Evolutionary conservation across 2,329 filamentous ascomycete species (phyloP), one percentile per base, ranked within the genome.

Genomic region (Ceratocystis eucalypticola): DNA sequence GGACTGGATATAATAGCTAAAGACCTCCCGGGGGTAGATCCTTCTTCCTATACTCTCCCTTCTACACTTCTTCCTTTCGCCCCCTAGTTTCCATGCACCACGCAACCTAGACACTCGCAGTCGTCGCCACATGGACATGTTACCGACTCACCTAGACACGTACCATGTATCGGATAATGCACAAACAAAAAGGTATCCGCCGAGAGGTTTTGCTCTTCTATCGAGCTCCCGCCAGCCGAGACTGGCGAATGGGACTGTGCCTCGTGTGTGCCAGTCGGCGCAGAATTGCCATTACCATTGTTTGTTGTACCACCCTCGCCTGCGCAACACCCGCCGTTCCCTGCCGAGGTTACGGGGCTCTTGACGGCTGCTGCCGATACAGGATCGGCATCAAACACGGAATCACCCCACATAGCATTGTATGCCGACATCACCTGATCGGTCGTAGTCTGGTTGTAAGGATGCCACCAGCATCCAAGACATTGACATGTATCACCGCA

Each of bases 401-500:
- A 55, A 46, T 77, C 76, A 33, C 76, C 75, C 68, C 71, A 70
- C 75, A 78, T 78, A 64, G 71, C 75, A 61, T 75, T 74, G 73
- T 75, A 78, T 1, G 80, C 80, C 5, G 80, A 80, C 64, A 79
- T 76, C 2, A 85, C 77, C 67, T 79, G 79, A 62, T 76, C 78
- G 68, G 78, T 80, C 63, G 82, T 88, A 25, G 84, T 82, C 6
- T 83, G 78, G 70, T 88, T 88, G 71, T 85, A 87, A 12, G 86
- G 84, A 72, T 88, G 86, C 1, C 82, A 83, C 4, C 84, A 79
- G 72, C 87, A 89, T 10, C 85, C 86, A 45, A 88, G 76, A 71
- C 87, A 89, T 70, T 85, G 80, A 70, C 87, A 89, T 33, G 77
- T 77, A 65, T 86, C 82, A 22, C 87, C 87, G 71, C 87, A 89